Conservation (phyloP, 2,329 filamentous ascomycete species). For the Chrysoporthe austroafricana region DNA sequence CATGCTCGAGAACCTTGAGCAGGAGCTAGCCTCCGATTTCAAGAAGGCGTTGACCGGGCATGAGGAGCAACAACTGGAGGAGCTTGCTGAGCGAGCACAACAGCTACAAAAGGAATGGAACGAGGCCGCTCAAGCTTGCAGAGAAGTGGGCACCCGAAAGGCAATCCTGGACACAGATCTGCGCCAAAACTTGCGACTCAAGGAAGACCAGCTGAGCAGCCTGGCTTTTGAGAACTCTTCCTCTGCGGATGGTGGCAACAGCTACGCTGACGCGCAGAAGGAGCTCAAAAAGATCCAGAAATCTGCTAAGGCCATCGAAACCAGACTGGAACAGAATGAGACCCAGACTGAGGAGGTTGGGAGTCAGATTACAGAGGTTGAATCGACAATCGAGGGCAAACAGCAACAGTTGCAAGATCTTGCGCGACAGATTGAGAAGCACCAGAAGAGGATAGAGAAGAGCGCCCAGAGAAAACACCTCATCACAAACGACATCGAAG, state of each 20-base stretch:
- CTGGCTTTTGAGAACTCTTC: slow-evolving; percentile 68
- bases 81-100: slow-evolving; percentile 69
- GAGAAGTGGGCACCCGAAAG: slow-evolving; percentile 80
- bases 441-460: slow-evolving; percentile 90
- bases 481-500: slow-evolving; percentile 74
- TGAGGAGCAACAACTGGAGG: slow-evolving; percentile 83
- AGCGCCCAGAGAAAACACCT: slow-evolving; percentile 86
- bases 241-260: slow-evolving; percentile 63
- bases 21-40: slow-evolving; percentile 83
- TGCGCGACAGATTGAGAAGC: slow-evolving; percentile 76
- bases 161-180: slow-evolving; percentile 84
- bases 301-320: slow-evolving; percentile 66
- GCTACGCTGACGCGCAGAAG: slow-evolving; percentile 76
- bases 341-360: slow-evolving; percentile 62
- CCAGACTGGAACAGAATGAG: slow-evolving; percentile 76
- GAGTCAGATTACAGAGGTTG: slow-evolving; percentile 58
- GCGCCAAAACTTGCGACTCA: slow-evolving; percentile 84
- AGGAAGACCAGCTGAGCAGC: slow-evolving; percentile 82
- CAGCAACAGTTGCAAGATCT: slow-evolving; percentile 77
- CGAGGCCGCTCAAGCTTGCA: slow-evolving; percentile 71
- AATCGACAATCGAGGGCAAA: slow-evolving; percentile 61
- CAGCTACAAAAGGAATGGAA: slow-evolving; percentile 78
- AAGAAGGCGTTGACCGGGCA: slow-evolving; percentile 82
- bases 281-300: slow-evolving; percentile 80
- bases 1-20: slow-evolving; percentile 75